Conservation (phyloP, 2,329 filamentous ascomycete genomes). For the Penicillium sumatraense region DNA sequence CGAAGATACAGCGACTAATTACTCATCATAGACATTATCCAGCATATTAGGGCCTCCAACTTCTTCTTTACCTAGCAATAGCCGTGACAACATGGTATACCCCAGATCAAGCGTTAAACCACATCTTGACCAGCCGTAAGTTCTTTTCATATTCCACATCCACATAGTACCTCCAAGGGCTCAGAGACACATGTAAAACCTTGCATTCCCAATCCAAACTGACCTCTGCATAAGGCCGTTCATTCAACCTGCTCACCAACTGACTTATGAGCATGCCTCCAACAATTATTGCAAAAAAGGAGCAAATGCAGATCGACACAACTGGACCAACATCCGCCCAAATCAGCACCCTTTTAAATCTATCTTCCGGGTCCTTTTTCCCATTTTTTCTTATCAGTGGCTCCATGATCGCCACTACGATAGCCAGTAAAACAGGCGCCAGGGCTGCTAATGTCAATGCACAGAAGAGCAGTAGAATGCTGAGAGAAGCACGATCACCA, state of each 20-base stretch:
- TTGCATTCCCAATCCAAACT: neutral
- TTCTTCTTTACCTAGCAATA: too few relatives aligned
- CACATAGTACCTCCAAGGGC: constrained; percentile 1
- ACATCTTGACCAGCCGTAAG: neutral
- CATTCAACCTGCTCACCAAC: neutral
- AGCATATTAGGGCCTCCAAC: too few relatives aligned
- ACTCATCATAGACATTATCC: too few relatives aligned
- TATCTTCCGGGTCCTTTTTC: neutral
- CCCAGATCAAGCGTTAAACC: neutral
- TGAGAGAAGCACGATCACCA: neutral
- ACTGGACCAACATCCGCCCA: neutral
- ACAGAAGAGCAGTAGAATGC: neutral
- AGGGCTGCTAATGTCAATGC: neutral
- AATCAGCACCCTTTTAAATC: neutral
- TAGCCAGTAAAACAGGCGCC: neutral
- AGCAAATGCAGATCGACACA: neutral
- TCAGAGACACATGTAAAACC: neutral
- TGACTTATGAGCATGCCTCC: neutral
- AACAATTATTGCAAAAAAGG: neutral
- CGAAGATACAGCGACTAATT: too few relatives aligned
- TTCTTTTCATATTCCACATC: neutral
- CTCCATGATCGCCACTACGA: neutral
- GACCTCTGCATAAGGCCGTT: neutral
- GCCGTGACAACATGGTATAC: too few relatives aligned
- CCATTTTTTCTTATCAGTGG: neutral